Conservation (phyloP, 2,329 filamentous ascomycete genomes). For the Venturia effusa region DNA sequence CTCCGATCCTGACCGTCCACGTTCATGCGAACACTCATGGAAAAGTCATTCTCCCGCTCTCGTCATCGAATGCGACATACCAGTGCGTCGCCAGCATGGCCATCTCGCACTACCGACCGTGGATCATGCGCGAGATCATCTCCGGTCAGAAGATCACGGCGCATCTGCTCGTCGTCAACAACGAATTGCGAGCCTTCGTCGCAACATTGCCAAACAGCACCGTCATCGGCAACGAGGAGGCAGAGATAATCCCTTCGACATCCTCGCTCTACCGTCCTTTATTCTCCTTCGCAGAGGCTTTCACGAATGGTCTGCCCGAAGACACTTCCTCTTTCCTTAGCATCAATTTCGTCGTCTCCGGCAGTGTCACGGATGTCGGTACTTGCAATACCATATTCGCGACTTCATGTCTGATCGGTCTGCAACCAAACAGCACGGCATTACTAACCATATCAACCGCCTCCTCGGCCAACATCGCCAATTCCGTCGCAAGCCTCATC, state of each 20-base stretch:
- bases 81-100: not conserved
- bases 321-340: not conserved
- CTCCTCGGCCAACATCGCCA: not conserved
- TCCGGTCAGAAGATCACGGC: constrained; percentile 1
- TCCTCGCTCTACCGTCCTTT: not conserved
- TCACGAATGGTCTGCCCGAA: not conserved
- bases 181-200: not conserved
- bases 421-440: not conserved
- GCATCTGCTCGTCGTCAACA: not conserved
- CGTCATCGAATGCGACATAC: not conserved
- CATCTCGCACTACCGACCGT: not conserved
- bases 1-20: not conserved
- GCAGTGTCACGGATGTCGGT: not conserved
- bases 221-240: not conserved
- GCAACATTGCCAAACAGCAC: not conserved
- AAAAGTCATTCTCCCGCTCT: constrained; percentile 1
- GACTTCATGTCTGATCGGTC: not conserved
- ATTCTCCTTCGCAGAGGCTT: not conserved
- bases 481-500: not conserved
- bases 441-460: not conserved
- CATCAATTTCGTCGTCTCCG: not conserved
- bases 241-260: not conserved
- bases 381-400: constrained; percentile 2
- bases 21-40: not conserved
- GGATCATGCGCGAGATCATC: constrained; percentile 9